Conservation (phyloP, 331 rosid species). For the Rhamnella rubrinervis region DNA sequence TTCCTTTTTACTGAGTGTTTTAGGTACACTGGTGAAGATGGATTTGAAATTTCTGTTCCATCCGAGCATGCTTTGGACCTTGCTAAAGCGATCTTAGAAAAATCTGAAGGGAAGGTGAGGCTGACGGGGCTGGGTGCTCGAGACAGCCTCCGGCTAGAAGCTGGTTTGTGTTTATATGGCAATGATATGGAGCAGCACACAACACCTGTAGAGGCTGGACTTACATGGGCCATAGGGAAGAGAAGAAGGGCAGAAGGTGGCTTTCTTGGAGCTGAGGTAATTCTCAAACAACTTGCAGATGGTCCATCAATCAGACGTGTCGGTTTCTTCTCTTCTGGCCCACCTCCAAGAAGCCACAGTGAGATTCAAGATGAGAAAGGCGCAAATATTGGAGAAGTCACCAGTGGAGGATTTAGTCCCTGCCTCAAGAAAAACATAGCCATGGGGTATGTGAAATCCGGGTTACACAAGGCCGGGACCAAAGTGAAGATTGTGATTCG, state of each 20-base stretch:
- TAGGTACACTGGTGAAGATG: slow-evolving; percentile 99
- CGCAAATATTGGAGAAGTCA: slow-evolving; percentile 75
- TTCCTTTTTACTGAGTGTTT: slow-evolving; percentile 26
- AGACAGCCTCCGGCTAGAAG: slow-evolving; percentile 92
- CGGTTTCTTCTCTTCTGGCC: slow-evolving; percentile 85
- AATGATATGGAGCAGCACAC: slow-evolving; percentile 89
- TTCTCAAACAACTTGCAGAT: slow-evolving; percentile 69
- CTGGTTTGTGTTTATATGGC: slow-evolving; percentile 87
- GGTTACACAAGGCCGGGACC: slow-evolving; percentile 90
- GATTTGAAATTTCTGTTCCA: slow-evolving; percentile 96
- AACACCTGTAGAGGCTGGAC: slow-evolving; percentile 96
- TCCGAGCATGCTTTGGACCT: slow-evolving; percentile 82
- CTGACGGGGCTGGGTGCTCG: slow-evolving; percentile 90
- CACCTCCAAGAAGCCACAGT: slow-evolving; percentile 95
- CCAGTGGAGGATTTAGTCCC: slow-evolving; percentile 99
- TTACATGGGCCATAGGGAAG: slow-evolving; percentile 96
- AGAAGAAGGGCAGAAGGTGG: slow-evolving; percentile 97
- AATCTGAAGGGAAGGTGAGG: slow-evolving; percentile 85
- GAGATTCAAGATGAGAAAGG: slow-evolving; percentile 87
- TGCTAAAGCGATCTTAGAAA: slow-evolving; percentile 92
- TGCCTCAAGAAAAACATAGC: slow-evolving; percentile 95
- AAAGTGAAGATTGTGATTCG: slow-evolving; percentile 76
- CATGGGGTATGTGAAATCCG: slow-evolving; percentile 94
- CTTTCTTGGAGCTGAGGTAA: slow-evolving; percentile 78
- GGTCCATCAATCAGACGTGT: slow-evolving; percentile 83